Evolutionary conservation across 2,329 filamentous ascomycete species (phyloP).

Genomic region (Arthrobotrys sinensis): DNA sequence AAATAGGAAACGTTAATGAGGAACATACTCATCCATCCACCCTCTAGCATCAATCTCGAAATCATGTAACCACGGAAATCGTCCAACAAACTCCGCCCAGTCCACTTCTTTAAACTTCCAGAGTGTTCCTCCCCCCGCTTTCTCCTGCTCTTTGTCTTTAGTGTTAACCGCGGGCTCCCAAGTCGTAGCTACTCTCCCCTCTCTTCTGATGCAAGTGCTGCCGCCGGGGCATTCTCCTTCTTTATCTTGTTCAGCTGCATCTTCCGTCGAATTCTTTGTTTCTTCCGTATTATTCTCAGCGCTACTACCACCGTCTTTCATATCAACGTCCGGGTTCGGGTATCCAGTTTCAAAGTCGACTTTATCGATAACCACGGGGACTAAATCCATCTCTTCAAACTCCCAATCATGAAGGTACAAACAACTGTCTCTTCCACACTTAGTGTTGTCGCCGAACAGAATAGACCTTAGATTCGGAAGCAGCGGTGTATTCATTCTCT

Average conservation of each 20-base stretch:
- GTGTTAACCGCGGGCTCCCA: neutral
- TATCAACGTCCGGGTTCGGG: neutral
- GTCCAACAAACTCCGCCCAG: constrained; percentile 54
- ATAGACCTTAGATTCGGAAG: constrained; percentile 41
- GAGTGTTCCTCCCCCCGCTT: constrained; percentile 9
- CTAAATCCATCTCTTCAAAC: constrained; percentile 57
- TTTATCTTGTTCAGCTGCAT: neutral
- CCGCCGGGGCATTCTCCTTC: neutral
- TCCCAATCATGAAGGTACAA: constrained; percentile 56
- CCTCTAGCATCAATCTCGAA: constrained; percentile 57
- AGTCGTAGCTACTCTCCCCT: neutral
- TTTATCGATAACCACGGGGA: constrained; percentile 49
- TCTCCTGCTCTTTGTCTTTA: neutral
- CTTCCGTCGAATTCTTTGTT: neutral
- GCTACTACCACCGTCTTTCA: neutral
- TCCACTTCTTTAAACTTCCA: constrained; percentile 54
- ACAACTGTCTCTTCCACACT: constrained; percentile 54
- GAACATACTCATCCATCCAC: constrained; percentile 57
- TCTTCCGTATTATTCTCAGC: neutral
- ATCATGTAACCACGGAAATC: constrained; percentile 55
- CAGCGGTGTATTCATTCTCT: constrained; percentile 4
- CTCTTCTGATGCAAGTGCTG: neutral
- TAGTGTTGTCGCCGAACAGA: constrained; percentile 56
- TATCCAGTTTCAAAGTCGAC: constrained; percentile 12
- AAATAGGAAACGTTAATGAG: neutral